A percentile compares a stretch with the other conserved stretches of the same genome.
These are phyloP conservation scores for Rosa lucieae DNA, from an alignment of 306 rosid species.

Conservation along the genomic window DNA sequence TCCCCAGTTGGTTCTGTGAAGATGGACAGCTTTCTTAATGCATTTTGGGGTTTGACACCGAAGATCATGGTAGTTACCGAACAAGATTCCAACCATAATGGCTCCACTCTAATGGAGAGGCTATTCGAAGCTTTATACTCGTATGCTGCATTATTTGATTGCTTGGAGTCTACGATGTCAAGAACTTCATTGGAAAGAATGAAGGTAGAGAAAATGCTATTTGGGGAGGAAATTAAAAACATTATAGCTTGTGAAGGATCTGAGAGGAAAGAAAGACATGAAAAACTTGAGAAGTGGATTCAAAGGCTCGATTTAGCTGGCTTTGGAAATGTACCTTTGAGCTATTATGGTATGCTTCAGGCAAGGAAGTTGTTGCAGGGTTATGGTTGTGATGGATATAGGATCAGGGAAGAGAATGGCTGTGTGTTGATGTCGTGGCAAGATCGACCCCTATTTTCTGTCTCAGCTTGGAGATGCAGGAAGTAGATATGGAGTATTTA, in stretches of 20 bases:
- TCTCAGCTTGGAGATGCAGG: slow-evolving; percentile 86
- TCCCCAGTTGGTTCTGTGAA: slow-evolving; percentile 41
- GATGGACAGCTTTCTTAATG: slow-evolving; percentile 63
- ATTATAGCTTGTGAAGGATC: slow-evolving; percentile 85
- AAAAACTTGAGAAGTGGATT: slow-evolving; percentile 74
- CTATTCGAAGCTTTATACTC: slow-evolving; percentile 71
- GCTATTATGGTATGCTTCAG: slow-evolving; percentile 71
- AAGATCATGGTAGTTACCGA: slow-evolving; percentile 80
- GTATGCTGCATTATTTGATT: slow-evolving; percentile 82
- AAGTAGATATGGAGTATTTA: slow-evolving; percentile 37
- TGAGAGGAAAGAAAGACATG: slow-evolving; percentile 86
- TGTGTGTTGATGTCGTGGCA: slow-evolving; percentile 72
- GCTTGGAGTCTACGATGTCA: slow-evolving; percentile 77
- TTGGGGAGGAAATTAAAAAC: slow-evolving; percentile 85
- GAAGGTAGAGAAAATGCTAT: slow-evolving; percentile 85
- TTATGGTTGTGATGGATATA: slow-evolving; percentile 81
- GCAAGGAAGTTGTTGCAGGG: slow-evolving; percentile 64
- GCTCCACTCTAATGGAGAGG: slow-evolving; percentile 81
- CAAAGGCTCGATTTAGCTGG: slow-evolving; percentile 67
- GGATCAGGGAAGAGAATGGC: slow-evolving; percentile 75
- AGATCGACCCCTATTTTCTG: slow-evolving; percentile 68
- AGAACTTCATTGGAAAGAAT: slow-evolving; percentile 77
- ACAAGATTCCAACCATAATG: slow-evolving; percentile 82
- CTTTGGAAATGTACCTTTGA: slow-evolving; percentile 57
- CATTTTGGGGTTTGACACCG: slow-evolving; percentile 74